Evolutionary conservation across 192 early-diverging fungal genomes (phyloP).

Genomic region (Phlyctochytrium bullatum): DNA sequence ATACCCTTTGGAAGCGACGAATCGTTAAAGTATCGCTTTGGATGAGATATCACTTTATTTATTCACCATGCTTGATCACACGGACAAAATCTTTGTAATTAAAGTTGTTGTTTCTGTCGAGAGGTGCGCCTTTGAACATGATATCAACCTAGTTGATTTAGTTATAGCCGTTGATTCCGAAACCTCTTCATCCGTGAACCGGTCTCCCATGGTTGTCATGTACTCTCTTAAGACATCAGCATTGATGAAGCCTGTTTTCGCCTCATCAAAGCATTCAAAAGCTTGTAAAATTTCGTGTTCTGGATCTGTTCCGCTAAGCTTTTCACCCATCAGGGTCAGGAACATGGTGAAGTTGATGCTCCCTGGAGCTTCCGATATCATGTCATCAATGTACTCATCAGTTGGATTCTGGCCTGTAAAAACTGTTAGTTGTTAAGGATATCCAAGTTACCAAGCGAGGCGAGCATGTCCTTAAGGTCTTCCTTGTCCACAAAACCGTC

Average conservation of each 20-base stretch:
- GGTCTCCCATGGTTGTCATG: conserved; percentile 89
- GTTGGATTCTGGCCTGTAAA: conserved; percentile 63
- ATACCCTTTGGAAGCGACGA: conserved; percentile 32
- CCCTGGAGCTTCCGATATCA: conserved; percentile 81
- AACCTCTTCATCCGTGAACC: conserved; percentile 92
- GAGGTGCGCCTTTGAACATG: conserved; percentile 87
- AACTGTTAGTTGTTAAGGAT: conserved; percentile 1
- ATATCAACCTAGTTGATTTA: conserved; percentile 66
- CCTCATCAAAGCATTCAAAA: conserved; percentile 91
- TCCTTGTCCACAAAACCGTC: conserved; percentile 92
- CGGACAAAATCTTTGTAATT: conserved; percentile 92
- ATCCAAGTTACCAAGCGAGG: conserved; percentile 63
- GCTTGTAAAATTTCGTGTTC: conserved; percentile 88
- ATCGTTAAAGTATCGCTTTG: conserved; percentile 14
- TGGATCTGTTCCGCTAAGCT: conserved; percentile 86
- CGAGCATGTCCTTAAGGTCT: conserved; percentile 87
- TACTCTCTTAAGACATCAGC: conserved; percentile 78
- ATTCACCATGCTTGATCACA: conserved; percentile 93
- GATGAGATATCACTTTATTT: no score
- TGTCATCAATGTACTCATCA: conserved; percentile 80
- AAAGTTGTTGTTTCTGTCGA: conserved; percentile 72
- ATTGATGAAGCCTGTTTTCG: conserved; percentile 74
- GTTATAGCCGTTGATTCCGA: background rate
- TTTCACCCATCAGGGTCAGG: conserved; percentile 92
- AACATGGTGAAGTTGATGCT: conserved; percentile 97